Evolutionary conservation across 2,329 filamentous ascomycete species (phyloP).

Genomic region (Sporothrix dimorphospora): DNA sequence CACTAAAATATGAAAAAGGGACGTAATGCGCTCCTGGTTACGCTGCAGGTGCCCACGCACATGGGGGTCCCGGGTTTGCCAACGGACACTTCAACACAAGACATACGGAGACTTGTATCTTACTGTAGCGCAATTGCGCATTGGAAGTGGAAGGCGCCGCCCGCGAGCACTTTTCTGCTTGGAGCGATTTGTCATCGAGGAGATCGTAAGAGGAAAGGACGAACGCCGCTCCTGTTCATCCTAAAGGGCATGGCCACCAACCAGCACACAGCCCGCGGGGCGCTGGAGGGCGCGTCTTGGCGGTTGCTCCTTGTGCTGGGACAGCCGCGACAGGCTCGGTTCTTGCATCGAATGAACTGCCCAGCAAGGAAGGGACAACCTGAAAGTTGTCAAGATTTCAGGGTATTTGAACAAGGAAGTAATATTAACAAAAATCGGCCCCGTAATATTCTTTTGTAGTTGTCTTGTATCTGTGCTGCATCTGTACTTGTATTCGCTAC

Average conservation of each 20-base stretch:
- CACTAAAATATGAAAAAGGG: background rate
- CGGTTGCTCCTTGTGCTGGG: background rate
- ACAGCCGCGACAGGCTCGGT: slow-evolving; percentile 28
- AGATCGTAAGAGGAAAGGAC: background rate
- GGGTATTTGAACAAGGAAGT: background rate
- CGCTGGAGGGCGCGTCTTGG: background rate
- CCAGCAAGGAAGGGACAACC: slow-evolving; percentile 5
- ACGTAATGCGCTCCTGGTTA: slow-evolving; percentile 1
- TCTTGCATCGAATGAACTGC: slow-evolving; percentile 21
- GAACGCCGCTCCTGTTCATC: background rate
- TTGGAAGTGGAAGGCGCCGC: background rate
- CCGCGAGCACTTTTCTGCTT: background rate
- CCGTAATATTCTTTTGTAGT: background rate
- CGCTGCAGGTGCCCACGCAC: slow-evolving; percentile 14
- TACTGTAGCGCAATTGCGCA: background rate
- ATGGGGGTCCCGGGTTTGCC: background rate
- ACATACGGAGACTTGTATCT: background rate
- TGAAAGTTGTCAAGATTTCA: background rate
- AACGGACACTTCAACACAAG: background rate
- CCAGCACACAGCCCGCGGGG: background rate
- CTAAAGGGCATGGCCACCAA: slow-evolving; percentile 7
- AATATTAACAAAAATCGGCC: background rate
- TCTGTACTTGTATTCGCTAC: background rate
- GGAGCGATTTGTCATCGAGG: slow-evolving; percentile 30
- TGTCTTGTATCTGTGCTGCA: background rate